Percentiles rank a stretch among this genome's conserved stretches.
phyloP scores from a whole-genome alignment of 345 rosid species.

The Syzygium jambos region DNA sequence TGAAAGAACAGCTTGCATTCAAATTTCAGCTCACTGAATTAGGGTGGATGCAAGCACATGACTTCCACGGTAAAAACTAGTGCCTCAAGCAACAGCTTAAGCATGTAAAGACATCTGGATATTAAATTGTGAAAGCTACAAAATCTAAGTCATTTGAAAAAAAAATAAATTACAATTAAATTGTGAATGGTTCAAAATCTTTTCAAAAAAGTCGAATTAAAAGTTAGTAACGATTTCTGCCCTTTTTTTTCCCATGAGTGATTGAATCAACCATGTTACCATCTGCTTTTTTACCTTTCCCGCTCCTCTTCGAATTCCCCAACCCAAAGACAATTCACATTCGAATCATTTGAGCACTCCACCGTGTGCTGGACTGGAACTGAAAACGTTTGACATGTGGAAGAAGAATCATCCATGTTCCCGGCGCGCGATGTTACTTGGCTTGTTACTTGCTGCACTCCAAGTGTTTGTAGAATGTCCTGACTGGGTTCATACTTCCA shows the following conservation, averaged over 20 bases:
- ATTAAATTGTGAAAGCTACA: background rate
- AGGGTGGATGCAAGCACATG: background rate
- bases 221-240: too few species aligned
- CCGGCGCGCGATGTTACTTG: background rate
- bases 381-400: background rate
- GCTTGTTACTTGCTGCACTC: background rate
- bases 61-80: background rate
- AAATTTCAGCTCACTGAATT: background rate
- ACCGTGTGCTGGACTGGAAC: rapidly evolving
- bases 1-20: background rate
- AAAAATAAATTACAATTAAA: background rate
- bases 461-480: background rate
- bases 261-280: too few species aligned
- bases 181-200: too few species aligned
- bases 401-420: background rate
- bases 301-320: background rate
- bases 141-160: too few species aligned
- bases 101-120: background rate
- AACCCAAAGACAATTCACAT: background rate
- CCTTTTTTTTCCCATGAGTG: too few species aligned
- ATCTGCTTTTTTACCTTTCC: background rate
- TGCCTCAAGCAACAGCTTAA: background rate
- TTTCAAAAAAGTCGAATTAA: too few species aligned
- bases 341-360: background rate
- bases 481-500: rapidly evolving